phyloP scores from a whole-genome alignment of 2,329 filamentous ascomycete genomes.

The Chaetomium sp. region DNA sequence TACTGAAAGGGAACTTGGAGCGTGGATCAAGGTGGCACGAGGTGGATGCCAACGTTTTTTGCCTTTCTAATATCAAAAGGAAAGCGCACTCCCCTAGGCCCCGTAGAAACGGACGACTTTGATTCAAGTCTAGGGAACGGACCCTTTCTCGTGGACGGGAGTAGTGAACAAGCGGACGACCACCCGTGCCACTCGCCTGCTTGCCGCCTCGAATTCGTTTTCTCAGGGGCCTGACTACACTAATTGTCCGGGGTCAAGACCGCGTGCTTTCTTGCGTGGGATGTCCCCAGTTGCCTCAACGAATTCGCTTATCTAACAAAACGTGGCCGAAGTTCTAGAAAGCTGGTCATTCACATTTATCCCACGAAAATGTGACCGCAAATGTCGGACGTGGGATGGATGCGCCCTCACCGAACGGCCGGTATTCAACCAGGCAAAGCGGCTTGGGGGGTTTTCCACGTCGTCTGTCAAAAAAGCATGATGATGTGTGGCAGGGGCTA shows the following conservation, averaged over 20 bases:
- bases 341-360: not conserved
- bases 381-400: not conserved
- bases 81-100: no score
- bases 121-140: no score
- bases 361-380: not conserved
- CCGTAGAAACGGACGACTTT: no score
- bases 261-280: constrained; percentile 1
- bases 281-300: not conserved
- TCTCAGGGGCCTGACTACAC: not conserved
- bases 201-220: not conserved
- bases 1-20: not conserved
- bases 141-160: no score
- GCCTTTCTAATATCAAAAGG: no score
- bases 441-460: not conserved
- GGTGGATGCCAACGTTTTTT: not conserved
- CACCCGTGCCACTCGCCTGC: not conserved
- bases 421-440: constrained; percentile 8
- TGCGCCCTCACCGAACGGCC: not conserved
- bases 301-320: constrained; percentile 1
- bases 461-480: constrained; percentile 13
- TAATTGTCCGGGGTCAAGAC: not conserved
- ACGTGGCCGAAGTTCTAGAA: constrained; percentile 1
- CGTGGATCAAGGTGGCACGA: not conserved
- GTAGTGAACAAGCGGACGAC: not conserved
- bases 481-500: constrained; percentile 24